phyloP scores from a whole-genome alignment of 805 yeast genomes.

The Saccharomycopsis fodiens region DNA sequence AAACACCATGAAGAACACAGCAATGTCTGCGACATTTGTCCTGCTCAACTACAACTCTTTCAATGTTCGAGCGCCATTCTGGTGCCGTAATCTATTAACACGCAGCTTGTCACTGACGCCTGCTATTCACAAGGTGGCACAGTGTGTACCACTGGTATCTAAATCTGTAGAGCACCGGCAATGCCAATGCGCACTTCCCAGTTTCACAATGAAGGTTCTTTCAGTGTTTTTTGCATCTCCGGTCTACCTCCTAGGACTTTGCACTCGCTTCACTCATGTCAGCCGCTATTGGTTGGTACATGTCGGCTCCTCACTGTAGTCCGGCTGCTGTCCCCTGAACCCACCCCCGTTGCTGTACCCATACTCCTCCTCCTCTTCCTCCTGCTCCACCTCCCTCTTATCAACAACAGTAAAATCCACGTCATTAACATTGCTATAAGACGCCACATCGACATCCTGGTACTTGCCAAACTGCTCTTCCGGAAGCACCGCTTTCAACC shows the following conservation, averaged over 20 bases:
- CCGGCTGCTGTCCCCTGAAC: conserved; percentile 15
- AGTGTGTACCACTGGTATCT: too few species aligned
- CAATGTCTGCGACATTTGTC: too few species aligned
- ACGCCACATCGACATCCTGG: conserved; percentile 22
- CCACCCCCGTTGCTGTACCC: conserved; percentile 22
- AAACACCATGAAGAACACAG: too few species aligned
- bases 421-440: conserved; percentile 26
- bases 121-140: neutral
- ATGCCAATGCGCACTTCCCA: too few species aligned
- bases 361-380: conserved; percentile 21
- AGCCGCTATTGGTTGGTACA: conserved; percentile 15
- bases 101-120: too few species aligned
- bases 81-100: too few species aligned
- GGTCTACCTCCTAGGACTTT: neutral
- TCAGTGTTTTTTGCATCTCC: neutral
- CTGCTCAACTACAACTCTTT: too few species aligned
- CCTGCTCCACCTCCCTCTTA: neutral
- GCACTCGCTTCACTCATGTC: too few species aligned
- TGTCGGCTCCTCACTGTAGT: conserved; percentile 7
- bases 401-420: conserved; percentile 18
- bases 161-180: too few species aligned
- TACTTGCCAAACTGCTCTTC: conserved; percentile 15
- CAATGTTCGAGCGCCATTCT: too few species aligned
- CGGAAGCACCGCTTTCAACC: conserved; percentile 51
- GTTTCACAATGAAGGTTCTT: too few species aligned